Conservation (phyloP, 495 filamentous ascomycete genomes). For the Cenococcum geophilum region DNA sequence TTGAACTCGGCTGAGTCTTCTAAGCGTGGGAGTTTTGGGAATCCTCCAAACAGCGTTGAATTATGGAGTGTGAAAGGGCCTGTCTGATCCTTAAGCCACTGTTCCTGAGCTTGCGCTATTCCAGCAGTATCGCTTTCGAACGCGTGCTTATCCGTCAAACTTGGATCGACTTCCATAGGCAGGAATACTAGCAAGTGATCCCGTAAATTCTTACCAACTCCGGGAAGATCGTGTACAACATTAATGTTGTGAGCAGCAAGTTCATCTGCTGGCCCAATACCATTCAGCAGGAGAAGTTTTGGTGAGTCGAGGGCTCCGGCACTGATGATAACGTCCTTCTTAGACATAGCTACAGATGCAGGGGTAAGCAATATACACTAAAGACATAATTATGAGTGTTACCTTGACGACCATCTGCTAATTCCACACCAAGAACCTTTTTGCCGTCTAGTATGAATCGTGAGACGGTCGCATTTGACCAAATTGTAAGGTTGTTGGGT, state of each 20-base stretch:
- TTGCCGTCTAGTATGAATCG: constrained; percentile 17
- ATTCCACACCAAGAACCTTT: constrained; percentile 20
- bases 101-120: constrained; percentile 12
- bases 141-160: constrained; percentile 19
- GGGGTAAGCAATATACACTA: not conserved
- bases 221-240: constrained; percentile 62
- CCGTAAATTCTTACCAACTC: constrained; percentile 70
- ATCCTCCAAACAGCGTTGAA: constrained; percentile 13
- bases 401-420: constrained; percentile 24
- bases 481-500: constrained; percentile 23
- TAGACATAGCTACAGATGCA: constrained; percentile 10
- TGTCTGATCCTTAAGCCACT: constrained; percentile 20
- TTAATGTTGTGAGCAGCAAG: constrained; percentile 59
- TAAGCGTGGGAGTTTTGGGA: constrained; percentile 18
- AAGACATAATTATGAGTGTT: not conserved
- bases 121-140: constrained; percentile 17
- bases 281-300: constrained; percentile 65
- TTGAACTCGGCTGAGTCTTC: constrained; percentile 19
- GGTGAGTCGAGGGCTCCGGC: constrained; percentile 72
- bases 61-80: constrained; percentile 17
- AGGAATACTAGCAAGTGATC: constrained; percentile 49
- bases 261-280: constrained; percentile 61
- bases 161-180: constrained; percentile 18
- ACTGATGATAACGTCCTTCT: constrained; percentile 50
- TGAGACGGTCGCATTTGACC: constrained; percentile 18